Conservation (phyloP, 345 rosid genomes). For the Salix exigua region DNA sequence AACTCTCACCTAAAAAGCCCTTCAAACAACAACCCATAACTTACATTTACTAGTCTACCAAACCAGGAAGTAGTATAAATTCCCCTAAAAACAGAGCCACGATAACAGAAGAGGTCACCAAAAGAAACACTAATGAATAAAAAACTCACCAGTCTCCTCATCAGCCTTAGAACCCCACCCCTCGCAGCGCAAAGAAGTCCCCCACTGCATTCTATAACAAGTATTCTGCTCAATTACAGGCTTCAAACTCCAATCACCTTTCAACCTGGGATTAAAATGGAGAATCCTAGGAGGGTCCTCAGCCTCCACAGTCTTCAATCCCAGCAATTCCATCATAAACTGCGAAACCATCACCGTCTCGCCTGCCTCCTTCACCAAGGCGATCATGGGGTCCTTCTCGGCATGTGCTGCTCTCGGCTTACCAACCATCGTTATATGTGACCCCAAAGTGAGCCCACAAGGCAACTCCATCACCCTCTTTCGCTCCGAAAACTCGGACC, state of each 20-base stretch:
- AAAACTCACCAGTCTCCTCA: conserved; percentile 70
- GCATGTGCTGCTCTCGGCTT: conserved; percentile 65
- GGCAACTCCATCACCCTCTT: conserved; percentile 63
- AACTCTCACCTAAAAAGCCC: background rate
- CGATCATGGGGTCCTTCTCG: conserved; percentile 56
- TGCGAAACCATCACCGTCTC: conserved; percentile 61
- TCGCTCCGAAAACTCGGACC: conserved; percentile 48
- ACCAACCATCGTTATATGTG: conserved; percentile 82
- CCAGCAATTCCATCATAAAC: conserved; percentile 83
- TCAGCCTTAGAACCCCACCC: conserved; percentile 75
- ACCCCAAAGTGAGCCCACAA: conserved; percentile 82
- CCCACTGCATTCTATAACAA: conserved; percentile 97
- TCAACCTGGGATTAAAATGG: conserved; percentile 87
- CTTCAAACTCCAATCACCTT: conserved; percentile 80
- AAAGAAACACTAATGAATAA: background rate
- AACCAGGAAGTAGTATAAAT: background rate
- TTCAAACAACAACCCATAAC: background rate
- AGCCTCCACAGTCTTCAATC: conserved; percentile 79
- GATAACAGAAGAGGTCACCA: background rate
- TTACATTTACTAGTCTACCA: background rate
- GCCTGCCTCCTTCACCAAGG: conserved; percentile 40
- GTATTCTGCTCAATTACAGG: conserved; percentile 95
- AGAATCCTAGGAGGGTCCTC: conserved; percentile 95
- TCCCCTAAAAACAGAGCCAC: background rate
- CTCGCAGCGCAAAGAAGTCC: conserved; percentile 71